Percentiles rank a stretch among this genome's conserved stretches.
Conservation (phyloP, 768 basidiomycete species). For the Dentipellis sp. region DNA sequence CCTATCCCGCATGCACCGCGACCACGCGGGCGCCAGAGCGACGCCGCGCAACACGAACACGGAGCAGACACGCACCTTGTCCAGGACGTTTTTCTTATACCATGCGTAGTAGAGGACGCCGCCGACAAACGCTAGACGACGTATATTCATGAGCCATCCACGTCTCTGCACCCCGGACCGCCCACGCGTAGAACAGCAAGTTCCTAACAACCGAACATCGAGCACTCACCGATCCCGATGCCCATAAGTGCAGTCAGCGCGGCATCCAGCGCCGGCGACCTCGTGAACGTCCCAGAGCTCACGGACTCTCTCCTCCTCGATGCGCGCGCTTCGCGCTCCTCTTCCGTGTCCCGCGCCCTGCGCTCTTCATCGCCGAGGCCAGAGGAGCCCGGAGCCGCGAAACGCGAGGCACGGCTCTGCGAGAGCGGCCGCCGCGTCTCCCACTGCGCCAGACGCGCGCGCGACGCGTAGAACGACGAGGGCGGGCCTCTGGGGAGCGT, state of each 20-base stretch:
- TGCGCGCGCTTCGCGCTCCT: not conserved
- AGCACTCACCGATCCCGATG: constrained; percentile 15
- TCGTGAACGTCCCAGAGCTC: not conserved
- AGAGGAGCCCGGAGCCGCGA: not conserved
- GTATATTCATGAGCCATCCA: not conserved
- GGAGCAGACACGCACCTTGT: constrained; percentile 43
- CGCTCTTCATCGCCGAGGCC: not conserved
- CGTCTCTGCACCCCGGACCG: not conserved
- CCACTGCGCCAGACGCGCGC: not conserved
- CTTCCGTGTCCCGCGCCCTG: not conserved
- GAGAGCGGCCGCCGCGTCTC: not conserved
- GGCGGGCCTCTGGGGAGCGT: not conserved
- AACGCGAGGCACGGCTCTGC: not conserved
- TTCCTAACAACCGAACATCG: not conserved
- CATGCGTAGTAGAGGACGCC: constrained; percentile 63
- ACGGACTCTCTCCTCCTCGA: not conserved
- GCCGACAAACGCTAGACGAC: constrained; percentile 46
- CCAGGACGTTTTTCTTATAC: constrained; percentile 76
- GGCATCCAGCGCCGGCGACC: constrained; percentile 12
- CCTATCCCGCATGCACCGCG: too few relatives aligned
- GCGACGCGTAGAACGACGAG: not conserved
- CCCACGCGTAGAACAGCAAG: not conserved
- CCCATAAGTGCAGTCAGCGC: constrained; percentile 11
- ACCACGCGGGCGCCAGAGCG: too few relatives aligned
- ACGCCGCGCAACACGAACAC: not conserved